Percentiles rank a stretch among this genome's conserved stretches.
These are phyloP conservation scores for Schoenoplectus triqueter DNA, from an alignment of 202 grass and related monocot genomes.

Conservation along the genomic window DNA sequence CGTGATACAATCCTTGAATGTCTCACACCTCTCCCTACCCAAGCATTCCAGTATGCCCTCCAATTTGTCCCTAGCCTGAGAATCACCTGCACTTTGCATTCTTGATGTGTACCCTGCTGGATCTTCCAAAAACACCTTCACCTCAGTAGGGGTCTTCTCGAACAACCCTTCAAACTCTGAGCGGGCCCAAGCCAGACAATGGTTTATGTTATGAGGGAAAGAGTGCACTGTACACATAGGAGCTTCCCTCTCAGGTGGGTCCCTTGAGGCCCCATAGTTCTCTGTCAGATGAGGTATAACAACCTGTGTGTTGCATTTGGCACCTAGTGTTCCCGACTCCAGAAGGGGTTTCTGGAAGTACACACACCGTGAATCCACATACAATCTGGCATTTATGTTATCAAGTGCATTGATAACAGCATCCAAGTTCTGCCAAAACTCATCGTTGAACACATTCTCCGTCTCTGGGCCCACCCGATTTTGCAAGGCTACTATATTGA, in stretches of 20 bases:
- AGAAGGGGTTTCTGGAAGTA: constrained; percentile 96
- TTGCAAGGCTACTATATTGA: constrained; percentile 78
- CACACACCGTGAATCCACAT: constrained; percentile 86
- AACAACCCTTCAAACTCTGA: constrained; percentile 98
- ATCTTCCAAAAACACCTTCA: constrained; percentile 78
- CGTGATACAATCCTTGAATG: constrained; percentile 84
- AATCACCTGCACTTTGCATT: constrained; percentile 80
- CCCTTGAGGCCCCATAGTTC: constrained; percentile 96
- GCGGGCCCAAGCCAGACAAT: constrained; percentile 89
- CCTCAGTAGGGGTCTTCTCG: constrained; percentile 92
- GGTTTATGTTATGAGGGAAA: constrained; percentile 96
- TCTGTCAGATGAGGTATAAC: constrained; percentile 93
- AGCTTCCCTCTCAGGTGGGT: constrained; percentile 95
- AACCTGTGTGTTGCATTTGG: constrained; percentile 97
- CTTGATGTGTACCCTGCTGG: constrained; percentile 58
- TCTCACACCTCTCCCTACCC: constrained; percentile 71
- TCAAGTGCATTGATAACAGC: constrained; percentile 89
- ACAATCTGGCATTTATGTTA: constrained; percentile 94
- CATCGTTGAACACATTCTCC: constrained; percentile 97
- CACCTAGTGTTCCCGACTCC: constrained; percentile 92
- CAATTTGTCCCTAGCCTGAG: constrained; percentile 83
- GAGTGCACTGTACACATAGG: constrained; percentile 98
- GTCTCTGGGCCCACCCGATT: constrained; percentile 93
- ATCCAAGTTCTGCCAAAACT: constrained; percentile 86
- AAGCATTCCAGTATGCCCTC: constrained; percentile 87